Base-by-base conservation (phyloP, 805 yeast genomes). In the Jamesozyma jinghongensis region DNA sequence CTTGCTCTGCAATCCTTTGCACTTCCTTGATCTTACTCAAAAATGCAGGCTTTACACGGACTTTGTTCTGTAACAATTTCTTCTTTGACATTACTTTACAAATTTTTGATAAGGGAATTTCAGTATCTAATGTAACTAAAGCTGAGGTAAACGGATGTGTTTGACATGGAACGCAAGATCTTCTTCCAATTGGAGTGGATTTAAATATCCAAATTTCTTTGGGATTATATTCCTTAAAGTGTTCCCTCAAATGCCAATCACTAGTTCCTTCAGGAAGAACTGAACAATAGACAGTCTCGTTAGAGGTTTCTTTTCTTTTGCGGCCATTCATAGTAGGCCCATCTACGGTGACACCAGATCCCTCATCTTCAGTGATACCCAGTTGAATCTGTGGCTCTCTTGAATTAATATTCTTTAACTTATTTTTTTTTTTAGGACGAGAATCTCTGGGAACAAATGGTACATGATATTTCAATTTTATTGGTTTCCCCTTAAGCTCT, bases 141-240 rank as follows among this genome's bases (percentile, higher is more conserved):
- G 84, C 85, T 38, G 73, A 69, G 12, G 69, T 68, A 17, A 40
- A 40, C 7, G 43, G 16, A 46, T 47, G 37, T 34, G 36, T 26
- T 48, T 49, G 32, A 53, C 16, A 11, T 14, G 42, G 25, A 19
- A 41, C 10, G 26, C 42, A 36, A 12, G 16, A 25, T 34, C 18
- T 20, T n/a, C 29, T 38, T 16, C 17, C 19, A 3, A 20, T 33
- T 26, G 32, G 39, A 12, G 43, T 32, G 2, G 39, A 41, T 50
- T 67, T 70, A 51, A 67, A 71, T 33, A 75, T 65, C 54, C 67
- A 70, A 31, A 75, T 67, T 33, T 68, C 73, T 28, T 63, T 61
- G 10, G 80, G 77, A 11, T 56, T 54, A 53, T 59, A 75, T 0
- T 61, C 71, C 17, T 61, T 54, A 43, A 74, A 73, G 49, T 59